Base-by-base conservation (phyloP, 2,329 filamentous ascomycete genomes). In the Aspergillus tubingensis region DNA sequence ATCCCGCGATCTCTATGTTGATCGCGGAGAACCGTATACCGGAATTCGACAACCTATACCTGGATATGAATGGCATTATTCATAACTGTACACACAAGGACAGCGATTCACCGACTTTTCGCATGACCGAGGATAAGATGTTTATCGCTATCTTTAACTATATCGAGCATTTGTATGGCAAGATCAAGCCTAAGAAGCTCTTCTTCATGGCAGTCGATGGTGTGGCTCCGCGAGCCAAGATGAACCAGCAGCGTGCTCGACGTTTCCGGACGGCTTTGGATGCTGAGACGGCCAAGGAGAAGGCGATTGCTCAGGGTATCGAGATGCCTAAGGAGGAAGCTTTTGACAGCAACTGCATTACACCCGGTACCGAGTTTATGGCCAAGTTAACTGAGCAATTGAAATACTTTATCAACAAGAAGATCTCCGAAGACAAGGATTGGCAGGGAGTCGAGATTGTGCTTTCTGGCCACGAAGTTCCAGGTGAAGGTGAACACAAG, bases 121-220 rank as follows among this genome's bases (percentile, higher is more conserved):
- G 95, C 58, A 88, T 98, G 79, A 94, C 90, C 59, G 96, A 99
- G 77, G 94, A 99, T 76, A 91, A 97, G 78, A 99, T 99, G 95
- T 99, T 99, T 75, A 97, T 99, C 68, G 91, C 92, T 60, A 99
- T 99, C 72, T 99, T 99, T 86, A 98, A 98, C 80, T 99, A 99
- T 77, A 99, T 99, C 67, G 95, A 99, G 78, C 95, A 99, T 80
- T 80, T 99, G 56, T 99, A 96, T 77, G 93, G 94, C 70, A 99
- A 97, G 79, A 99, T 99, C 75, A 98, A 98, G 78, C 95, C 95
- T 11, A 94, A 96, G 80, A 89, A 97, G 82, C 86, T 99, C 38
- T 99, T 99, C 81, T 99, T 97, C 83, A 99, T 99, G 95, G 96
- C 95, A 54, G 95, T 99, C 66, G 95, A 99, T 73, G 95, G 95